A percentile compares a stretch with the other conserved stretches of the same genome.
Conservation (phyloP, 768 basidiomycete genomes). For the Rhodotorula graminis region DNA sequence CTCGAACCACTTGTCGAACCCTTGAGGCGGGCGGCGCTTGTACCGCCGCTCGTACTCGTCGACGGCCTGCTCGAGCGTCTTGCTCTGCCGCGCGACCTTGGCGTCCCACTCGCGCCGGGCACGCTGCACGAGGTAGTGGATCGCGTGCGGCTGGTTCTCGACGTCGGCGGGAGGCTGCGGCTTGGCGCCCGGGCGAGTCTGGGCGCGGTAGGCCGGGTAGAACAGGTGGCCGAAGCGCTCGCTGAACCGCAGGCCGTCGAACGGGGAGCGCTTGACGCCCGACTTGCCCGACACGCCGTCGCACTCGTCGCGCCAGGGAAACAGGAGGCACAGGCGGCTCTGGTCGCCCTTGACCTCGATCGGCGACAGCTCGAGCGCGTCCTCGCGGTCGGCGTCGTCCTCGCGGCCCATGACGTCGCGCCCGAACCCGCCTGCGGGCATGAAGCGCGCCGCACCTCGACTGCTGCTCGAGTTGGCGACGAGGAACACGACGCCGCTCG, state of each 20-base stretch:
- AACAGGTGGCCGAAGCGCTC: constrained; percentile 3
- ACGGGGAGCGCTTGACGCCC: constrained; percentile 5
- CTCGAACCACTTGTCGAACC: constrained; percentile 78
- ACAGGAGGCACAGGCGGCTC: constrained; percentile 18
- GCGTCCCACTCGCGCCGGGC: constrained; percentile 50
- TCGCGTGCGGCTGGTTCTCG: constrained; percentile 48
- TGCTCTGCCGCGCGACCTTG: constrained; percentile 68
- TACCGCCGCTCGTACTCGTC: constrained; percentile 75
- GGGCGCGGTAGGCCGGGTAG: constrained; percentile 12
- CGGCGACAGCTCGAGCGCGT: not conserved
- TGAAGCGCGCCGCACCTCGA: not conserved
- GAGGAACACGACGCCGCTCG: not conserved
- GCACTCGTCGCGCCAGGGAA: constrained; percentile 29
- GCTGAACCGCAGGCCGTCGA: constrained; percentile 8
- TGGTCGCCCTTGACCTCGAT: not conserved
- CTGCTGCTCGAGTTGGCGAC: not conserved
- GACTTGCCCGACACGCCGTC: not conserved
- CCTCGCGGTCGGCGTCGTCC: not conserved
- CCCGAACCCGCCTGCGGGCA: constrained; percentile 19
- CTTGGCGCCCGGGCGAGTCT: not conserved
- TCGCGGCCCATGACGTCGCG: constrained; percentile 25
- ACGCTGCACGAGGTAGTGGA: constrained; percentile 50
- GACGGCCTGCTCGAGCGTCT: constrained; percentile 70
- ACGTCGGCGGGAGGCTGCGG: not conserved
- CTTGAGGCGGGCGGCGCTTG: constrained; percentile 69